These are phyloP conservation scores for Jackrogersella multiformis DNA, from an alignment of 495 filamentous ascomycete genomes.

Conservation along the genomic window DNA sequence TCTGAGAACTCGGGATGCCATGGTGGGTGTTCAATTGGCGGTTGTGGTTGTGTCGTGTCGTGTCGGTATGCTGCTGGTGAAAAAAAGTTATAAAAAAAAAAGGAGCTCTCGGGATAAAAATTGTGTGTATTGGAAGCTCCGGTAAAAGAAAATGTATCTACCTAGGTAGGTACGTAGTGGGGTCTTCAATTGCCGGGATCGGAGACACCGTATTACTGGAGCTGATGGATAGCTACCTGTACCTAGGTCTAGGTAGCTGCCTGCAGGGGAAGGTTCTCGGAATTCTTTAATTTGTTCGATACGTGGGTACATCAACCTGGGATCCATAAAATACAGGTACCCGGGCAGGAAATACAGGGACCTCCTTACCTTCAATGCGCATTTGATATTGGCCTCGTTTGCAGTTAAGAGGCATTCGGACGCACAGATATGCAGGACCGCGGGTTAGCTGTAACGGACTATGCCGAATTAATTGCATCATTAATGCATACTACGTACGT, in stretches of 20 bases:
- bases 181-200: conserved; percentile 34
- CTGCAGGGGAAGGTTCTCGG: not conserved
- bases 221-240: no score
- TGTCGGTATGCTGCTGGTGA: no score
- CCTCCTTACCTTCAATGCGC: conserved; percentile 4
- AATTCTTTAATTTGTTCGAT: not conserved
- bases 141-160: not conserved
- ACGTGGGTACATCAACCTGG: no score
- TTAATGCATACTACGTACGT: not conserved
- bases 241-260: not conserved
- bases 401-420: not conserved
- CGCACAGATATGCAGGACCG: not conserved
- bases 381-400: not conserved
- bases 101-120: no score
- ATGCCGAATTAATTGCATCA: conserved; percentile 5
- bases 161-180: no score
- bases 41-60: no score
- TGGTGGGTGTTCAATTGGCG: conserved; percentile 43
- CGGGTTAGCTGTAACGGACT: conserved; percentile 4
- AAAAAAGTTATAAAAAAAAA: no score
- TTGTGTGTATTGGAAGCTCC: conserved; percentile 15
- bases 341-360: no score
- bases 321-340: no score
- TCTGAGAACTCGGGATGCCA: conserved; percentile 66
- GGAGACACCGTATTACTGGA: conserved; percentile 24